Percentiles rank a stretch among this genome's conserved stretches.
Conservation (phyloP, 169 alveolate species). For the Babesia gibsoni region DNA sequence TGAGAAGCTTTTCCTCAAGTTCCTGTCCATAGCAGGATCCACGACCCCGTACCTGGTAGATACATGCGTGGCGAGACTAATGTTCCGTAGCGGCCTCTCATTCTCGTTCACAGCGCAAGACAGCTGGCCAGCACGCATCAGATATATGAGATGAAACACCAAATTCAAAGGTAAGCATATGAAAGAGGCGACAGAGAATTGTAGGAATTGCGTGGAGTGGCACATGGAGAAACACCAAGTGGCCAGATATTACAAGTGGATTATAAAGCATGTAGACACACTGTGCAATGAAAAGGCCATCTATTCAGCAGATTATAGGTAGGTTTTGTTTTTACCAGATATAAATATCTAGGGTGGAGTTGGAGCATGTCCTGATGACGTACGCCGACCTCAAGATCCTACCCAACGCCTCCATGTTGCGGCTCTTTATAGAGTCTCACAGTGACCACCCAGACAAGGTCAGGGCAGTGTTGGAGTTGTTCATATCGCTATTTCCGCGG, state of each 20-base stretch:
- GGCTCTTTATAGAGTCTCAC: constrained; percentile 15
- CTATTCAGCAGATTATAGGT: background rate
- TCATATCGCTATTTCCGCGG: background rate
- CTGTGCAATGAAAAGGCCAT: background rate
- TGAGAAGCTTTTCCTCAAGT: constrained; percentile 28
- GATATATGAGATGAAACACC: constrained; percentile 15
- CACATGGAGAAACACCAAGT: constrained; percentile 53
- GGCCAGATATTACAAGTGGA: constrained; percentile 58
- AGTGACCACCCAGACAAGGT: background rate
- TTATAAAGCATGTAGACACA: constrained; percentile 29
- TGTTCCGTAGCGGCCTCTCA: constrained; percentile 33
- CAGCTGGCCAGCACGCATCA: constrained; percentile 17
- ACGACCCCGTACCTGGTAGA: constrained; percentile 56
- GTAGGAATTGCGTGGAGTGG: constrained; percentile 62
- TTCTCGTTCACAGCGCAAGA: constrained; percentile 39
- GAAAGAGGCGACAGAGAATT: background rate
- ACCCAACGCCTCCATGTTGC: constrained; percentile 34
- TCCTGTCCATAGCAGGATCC: constrained; percentile 40
- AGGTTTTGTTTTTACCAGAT: background rate
- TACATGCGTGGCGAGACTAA: background rate
- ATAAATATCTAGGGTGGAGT: constrained; percentile 24
- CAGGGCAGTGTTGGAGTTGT: background rate
- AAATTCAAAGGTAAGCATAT: constrained; percentile 21
- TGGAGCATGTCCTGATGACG: constrained; percentile 49
- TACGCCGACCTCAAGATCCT: constrained; percentile 23